Evolutionary conservation across 257 asterid species (phyloP).

Genomic region (Capsicum pubescens): DNA sequence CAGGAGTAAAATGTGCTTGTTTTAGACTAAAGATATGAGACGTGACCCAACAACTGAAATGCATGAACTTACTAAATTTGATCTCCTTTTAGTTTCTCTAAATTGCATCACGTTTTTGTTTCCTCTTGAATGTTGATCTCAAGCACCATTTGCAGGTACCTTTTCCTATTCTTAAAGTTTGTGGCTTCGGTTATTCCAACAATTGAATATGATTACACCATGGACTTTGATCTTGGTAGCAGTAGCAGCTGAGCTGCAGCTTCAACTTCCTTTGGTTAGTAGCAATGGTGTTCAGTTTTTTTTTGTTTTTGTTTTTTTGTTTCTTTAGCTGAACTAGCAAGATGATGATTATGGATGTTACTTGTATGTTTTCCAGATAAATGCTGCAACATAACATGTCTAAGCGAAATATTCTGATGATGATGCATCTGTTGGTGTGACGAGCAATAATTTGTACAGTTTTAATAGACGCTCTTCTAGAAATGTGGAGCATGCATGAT

Average conservation of each 20-base stretch:
- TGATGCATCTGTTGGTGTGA: neutral
- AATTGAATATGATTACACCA: conserved; percentile 91
- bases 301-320: no score
- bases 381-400: neutral
- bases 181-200: conserved; percentile 90
- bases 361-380: neutral
- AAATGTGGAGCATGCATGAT: conserved; percentile 10
- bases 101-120: neutral
- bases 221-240: conserved; percentile 98
- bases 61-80: neutral
- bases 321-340: neutral
- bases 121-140: conserved; percentile 27
- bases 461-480: neutral
- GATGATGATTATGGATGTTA: neutral
- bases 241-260: conserved; percentile 43
- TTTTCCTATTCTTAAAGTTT: conserved; percentile 57
- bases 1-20: conserved; percentile 16
- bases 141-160: conserved; percentile 47
- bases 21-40: conserved; percentile 16
- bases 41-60: neutral
- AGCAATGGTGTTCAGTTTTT: neutral
- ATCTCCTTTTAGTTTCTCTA: neutral
- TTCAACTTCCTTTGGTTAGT: conserved; percentile 26
- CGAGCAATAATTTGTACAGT: neutral
- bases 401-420: conserved; percentile 4